phyloP scores from a whole-genome alignment of 805 yeast species.

The Barnettozyma siamensis region DNA sequence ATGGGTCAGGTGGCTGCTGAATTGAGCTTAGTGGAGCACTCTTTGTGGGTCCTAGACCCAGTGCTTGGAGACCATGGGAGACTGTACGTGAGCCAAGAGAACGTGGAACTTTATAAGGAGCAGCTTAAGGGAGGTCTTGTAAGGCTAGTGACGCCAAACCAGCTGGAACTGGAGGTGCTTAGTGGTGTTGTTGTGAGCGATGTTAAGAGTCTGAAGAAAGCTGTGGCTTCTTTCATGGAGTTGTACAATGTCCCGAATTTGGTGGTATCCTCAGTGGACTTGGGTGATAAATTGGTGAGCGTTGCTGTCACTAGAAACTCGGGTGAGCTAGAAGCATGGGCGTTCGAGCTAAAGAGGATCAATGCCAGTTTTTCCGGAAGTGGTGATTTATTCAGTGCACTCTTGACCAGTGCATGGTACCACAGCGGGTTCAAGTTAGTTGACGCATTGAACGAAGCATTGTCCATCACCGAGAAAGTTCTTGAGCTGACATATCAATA shows the following conservation, averaged over 20 bases:
- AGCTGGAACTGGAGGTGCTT: conserved; percentile 63
- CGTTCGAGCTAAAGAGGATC: conserved; percentile 41
- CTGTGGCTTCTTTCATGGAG: conserved; percentile 38
- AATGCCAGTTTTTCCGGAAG: conserved; percentile 65
- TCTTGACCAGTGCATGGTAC: conserved; percentile 46
- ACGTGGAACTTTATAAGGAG: conserved; percentile 46
- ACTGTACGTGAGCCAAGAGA: conserved; percentile 60
- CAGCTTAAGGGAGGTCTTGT: conserved; percentile 41
- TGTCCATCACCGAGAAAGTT: conserved; percentile 37
- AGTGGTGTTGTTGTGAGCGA: conserved; percentile 40
- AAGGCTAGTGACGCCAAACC: conserved; percentile 62
- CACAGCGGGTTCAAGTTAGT: conserved; percentile 20
- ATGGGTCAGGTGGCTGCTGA: conserved; percentile 38
- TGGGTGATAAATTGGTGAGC: conserved; percentile 37
- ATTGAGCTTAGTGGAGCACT: conserved; percentile 12
- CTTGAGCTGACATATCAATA: conserved; percentile 33
- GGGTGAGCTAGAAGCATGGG: conserved; percentile 14
- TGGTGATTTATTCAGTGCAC: conserved; percentile 67
- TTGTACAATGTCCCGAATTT: conserved; percentile 43
- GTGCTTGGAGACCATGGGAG: conserved; percentile 88
- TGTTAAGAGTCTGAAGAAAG: conserved; percentile 31
- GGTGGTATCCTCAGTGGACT: conserved; percentile 52
- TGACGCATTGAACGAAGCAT: conserved; percentile 34
- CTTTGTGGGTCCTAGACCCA: conserved; percentile 77
- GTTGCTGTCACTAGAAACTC: conserved; percentile 21